A percentile compares a stretch with the other conserved stretches of the same genome.
phyloP scores from a whole-genome alignment of 176 grass and related monocot genomes.

The Tuctoria greenei region DNA sequence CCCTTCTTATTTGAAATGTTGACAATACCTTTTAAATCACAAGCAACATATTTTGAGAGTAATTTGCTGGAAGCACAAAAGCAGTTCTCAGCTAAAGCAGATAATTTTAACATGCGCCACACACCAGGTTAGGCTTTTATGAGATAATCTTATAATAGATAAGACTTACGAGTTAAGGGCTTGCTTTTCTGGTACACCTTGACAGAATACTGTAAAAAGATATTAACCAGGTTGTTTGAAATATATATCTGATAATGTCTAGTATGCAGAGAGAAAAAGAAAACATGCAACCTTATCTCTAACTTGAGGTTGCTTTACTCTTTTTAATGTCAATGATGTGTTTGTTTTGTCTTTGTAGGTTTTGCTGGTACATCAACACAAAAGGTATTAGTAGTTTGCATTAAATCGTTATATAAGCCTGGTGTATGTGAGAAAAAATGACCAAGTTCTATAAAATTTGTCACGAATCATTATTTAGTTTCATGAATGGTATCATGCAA shows the following conservation, averaged over 20 bases:
- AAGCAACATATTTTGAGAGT: conserved; percentile 21
- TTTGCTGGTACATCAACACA: conserved; percentile 46
- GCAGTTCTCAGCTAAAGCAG: conserved; percentile 29
- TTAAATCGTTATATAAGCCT: conserved; percentile 16
- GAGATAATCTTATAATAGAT: conserved; percentile 20
- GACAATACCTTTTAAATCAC: conserved; percentile 44
- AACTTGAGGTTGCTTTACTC: conserved; percentile 11
- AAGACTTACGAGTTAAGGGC: background rate
- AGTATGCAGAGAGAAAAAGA: background rate
- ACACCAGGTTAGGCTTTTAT: conserved; percentile 47
- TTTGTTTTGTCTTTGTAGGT: conserved; percentile 52
- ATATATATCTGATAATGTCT: conserved; percentile 10
- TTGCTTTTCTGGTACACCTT: conserved; percentile 14
- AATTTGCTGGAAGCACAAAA: conserved; percentile 24
- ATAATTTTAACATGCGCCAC: conserved; percentile 16
- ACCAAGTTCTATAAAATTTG: background rate
- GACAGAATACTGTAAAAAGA: conserved; percentile 20
- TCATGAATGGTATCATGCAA: conserved; percentile 1
- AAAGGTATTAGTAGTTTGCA: conserved; percentile 50
- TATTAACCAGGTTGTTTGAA: conserved; percentile 24
- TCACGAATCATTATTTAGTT: conserved; percentile 6
- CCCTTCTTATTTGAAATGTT: conserved; percentile 73
- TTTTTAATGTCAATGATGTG: conserved; percentile 40
- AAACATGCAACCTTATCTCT: background rate
- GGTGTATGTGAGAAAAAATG: conserved; percentile 14